These are phyloP conservation scores for Wickerhamiella nectarea DNA, from an alignment of 805 yeast genomes.

Conservation along the genomic window DNA sequence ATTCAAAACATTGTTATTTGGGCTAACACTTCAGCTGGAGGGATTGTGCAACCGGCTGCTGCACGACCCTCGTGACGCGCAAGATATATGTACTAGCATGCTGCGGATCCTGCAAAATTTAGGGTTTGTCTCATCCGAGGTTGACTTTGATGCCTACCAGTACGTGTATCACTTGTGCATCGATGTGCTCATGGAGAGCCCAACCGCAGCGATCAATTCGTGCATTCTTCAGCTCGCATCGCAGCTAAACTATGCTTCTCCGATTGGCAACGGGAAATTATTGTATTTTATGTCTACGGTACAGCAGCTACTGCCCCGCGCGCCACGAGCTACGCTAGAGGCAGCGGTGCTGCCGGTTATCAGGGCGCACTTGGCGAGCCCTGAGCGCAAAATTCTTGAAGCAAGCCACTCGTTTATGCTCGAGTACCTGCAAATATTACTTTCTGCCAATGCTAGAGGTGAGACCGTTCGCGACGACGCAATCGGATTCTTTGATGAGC, in stretches of 20 bases:
- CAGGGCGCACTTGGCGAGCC: slow-evolving; percentile 10
- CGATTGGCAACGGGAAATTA: slow-evolving; percentile 11
- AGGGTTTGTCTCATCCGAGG: slow-evolving; percentile 13
- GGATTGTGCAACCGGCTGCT: slow-evolving; percentile 14
- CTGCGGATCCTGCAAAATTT: slow-evolving; percentile 15
- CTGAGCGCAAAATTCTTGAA: slow-evolving; percentile 35
- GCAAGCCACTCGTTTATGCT: slow-evolving; percentile 51
- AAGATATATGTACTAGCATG: slow-evolving; percentile 1
- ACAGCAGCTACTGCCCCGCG: slow-evolving; percentile 16
- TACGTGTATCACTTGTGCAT: slow-evolving; percentile 13
- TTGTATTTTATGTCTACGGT: slow-evolving; percentile 13
- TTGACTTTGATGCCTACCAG: slow-evolving; percentile 14
- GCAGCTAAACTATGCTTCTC: background rate
- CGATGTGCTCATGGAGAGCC: slow-evolving; percentile 12
- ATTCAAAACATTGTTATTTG: slow-evolving; percentile 14
- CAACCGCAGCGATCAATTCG: background rate
- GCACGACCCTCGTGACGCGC: slow-evolving; percentile 4
- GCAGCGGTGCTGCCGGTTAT: slow-evolving; percentile 13
- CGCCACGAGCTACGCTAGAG: slow-evolving; percentile 8
- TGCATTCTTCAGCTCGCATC: slow-evolving; percentile 2
- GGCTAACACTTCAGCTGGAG: slow-evolving; percentile 15
- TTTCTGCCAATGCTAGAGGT: slow-evolving; percentile 17
- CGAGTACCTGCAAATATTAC: slow-evolving; percentile 22
- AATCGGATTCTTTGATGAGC: slow-evolving; percentile 33
- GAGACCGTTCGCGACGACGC: slow-evolving; percentile 20